A percentile compares a stretch with the other conserved stretches of the same genome.
phyloP scores from a whole-genome alignment of 2,329 filamentous ascomycete species.

The Monilinia aucupariae region DNA sequence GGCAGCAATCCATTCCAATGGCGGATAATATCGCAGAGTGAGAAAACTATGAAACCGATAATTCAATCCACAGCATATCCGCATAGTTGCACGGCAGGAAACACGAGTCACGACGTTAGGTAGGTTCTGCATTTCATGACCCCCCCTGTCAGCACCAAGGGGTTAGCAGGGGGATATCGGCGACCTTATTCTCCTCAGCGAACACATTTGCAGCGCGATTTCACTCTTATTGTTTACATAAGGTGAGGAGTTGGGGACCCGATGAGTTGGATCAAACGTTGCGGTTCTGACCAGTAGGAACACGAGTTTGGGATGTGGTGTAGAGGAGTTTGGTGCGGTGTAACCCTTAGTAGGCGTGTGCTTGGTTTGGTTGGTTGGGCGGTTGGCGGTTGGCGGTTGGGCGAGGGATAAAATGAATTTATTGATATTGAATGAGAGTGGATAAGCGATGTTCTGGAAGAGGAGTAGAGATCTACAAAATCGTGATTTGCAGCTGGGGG shows the following conservation, averaged over 20 bases:
- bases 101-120: conserved; percentile 12
- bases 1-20: not conserved
- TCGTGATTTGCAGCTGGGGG: not conserved
- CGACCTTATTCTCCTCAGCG: conserved; percentile 8
- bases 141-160: conserved; percentile 8
- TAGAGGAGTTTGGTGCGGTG: not conserved
- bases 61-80: not conserved
- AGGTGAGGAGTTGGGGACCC: conserved; percentile 9
- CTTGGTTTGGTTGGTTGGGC: too few relatives aligned
- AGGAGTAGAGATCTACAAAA: not conserved
- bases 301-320: not conserved
- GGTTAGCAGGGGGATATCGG: conserved; percentile 10
- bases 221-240: not conserved
- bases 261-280: conserved; percentile 16
- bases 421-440: conserved; percentile 3
- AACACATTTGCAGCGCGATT: not conserved
- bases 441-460: not conserved
- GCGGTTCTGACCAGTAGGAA: conserved; percentile 1
- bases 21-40: not conserved
- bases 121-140: not conserved
- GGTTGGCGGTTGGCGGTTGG: not conserved
- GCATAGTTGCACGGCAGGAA: not conserved
- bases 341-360: not conserved
- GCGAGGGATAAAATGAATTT: not conserved
- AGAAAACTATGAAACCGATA: not conserved